Evolutionary conservation across 164 flowering plant species (phyloP).

Genomic region (Magnolia officinalis): DNA sequence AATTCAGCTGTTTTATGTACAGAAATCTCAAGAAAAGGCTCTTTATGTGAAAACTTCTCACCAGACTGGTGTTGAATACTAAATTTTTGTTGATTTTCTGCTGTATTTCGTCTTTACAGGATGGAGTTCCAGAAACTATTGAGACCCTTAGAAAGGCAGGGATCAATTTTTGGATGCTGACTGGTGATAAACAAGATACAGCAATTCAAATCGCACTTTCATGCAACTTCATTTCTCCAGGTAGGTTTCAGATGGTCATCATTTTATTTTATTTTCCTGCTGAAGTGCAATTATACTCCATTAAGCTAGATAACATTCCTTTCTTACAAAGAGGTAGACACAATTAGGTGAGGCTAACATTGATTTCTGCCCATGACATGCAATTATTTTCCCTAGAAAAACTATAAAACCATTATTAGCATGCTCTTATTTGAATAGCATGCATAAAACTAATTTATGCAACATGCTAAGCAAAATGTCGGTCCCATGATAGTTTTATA

Average conservation of each 20-base stretch:
- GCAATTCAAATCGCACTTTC: constrained; percentile 96
- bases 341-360: too few relatives aligned
- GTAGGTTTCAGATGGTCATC: constrained; percentile 27
- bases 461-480: too few relatives aligned
- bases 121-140: constrained; percentile 97
- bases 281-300: too few relatives aligned
- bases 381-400: too few relatives aligned
- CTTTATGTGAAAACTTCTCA: neutral
- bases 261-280: too few relatives aligned
- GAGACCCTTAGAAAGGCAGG: constrained; percentile 93
- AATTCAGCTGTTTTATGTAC: neutral
- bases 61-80: neutral
- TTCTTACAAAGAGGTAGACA: too few relatives aligned
- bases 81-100: neutral
- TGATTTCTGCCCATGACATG: too few relatives aligned
- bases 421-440: too few relatives aligned
- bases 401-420: too few relatives aligned
- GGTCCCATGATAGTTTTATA: too few relatives aligned
- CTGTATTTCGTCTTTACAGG: constrained; percentile 39
- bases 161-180: constrained; percentile 98
- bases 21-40: neutral
- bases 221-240: constrained; percentile 96
- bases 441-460: too few relatives aligned
- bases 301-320: too few relatives aligned
- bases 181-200: constrained; percentile 96